Conservation (phyloP, 441 rosid species). For the Gossypium schwendimanii region DNA sequence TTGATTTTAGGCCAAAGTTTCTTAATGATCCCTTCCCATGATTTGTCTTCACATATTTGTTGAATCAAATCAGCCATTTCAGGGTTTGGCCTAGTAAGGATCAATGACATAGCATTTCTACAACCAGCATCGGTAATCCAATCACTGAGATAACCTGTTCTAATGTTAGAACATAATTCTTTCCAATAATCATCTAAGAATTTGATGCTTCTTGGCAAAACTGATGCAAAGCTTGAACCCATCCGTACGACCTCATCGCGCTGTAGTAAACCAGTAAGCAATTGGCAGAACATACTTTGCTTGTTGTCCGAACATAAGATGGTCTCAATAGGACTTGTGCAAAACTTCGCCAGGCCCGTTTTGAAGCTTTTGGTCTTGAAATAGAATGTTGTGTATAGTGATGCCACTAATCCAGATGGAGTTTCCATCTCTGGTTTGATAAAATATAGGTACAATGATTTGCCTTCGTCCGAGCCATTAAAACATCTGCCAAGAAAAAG, state of each 20-base stretch:
- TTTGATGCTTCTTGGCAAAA: slow-evolving; percentile 42
- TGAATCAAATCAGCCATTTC: slow-evolving; percentile 36
- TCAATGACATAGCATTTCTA: slow-evolving; percentile 28
- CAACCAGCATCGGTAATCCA: slow-evolving; percentile 13
- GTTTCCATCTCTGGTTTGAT: too few relatives aligned
- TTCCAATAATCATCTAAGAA: slow-evolving; percentile 25
- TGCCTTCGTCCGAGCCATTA: too few relatives aligned
- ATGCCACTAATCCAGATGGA: too few relatives aligned
- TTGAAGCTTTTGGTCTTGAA: slow-evolving; percentile 27
- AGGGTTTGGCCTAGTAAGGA: slow-evolving; percentile 33
- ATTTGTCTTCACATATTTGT: slow-evolving; percentile 2
- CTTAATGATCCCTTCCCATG: slow-evolving; percentile 68
- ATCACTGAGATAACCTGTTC: too few relatives aligned
- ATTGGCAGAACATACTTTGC: slow-evolving; percentile 62
- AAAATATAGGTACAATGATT: too few relatives aligned
- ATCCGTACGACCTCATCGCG: slow-evolving; percentile 53
- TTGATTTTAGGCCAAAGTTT: slow-evolving; percentile 62
- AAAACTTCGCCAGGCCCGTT: slow-evolving; percentile 35
- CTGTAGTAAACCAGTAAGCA: slow-evolving; percentile 55
- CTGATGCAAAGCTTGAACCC: slow-evolving; percentile 65
- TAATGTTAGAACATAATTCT: too few relatives aligned
- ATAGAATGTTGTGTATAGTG: too few relatives aligned
- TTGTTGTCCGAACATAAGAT: slow-evolving; percentile 54
- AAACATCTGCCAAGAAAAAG: too few relatives aligned
- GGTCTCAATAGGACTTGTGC: slow-evolving; percentile 28